A percentile compares a stretch with the other conserved stretches of the same genome.
Evolutionary conservation across 208 protist genomes (phyloP).

Genomic region (Leptomonas pyrrhocoris): DNA sequence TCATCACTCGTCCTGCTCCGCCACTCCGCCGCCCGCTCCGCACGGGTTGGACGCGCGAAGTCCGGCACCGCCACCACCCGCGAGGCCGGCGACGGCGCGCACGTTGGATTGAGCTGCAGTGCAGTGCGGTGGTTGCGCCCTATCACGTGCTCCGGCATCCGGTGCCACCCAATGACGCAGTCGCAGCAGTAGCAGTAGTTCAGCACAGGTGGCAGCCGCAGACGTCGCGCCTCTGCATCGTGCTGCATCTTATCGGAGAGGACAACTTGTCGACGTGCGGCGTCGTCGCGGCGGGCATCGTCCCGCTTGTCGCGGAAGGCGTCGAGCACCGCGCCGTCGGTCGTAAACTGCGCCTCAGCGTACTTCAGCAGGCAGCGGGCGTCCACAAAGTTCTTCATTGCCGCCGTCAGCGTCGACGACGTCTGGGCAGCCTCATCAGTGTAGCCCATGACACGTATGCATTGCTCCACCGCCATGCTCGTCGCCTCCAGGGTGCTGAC

Average conservation of each 20-base stretch:
- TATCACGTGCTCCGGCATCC: constrained; percentile 76
- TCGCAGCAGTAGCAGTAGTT: constrained; percentile 89
- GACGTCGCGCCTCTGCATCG: constrained; percentile 27
- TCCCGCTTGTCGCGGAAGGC: constrained; percentile 50
- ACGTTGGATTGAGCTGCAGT: constrained; percentile 38
- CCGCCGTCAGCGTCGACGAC: constrained; percentile 28
- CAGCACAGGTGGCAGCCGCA: constrained; percentile 67
- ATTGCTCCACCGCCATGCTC: constrained; percentile 78
- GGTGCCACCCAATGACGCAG: constrained; percentile 67
- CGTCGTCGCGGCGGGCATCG: constrained; percentile 36
- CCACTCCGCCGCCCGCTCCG: constrained; percentile 6
- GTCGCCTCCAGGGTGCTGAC: constrained; percentile 86
- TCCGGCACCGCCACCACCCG: constrained; percentile 25
- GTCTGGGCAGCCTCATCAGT: constrained; percentile 11
- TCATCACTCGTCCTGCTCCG: background rate
- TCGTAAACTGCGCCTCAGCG: constrained; percentile 50
- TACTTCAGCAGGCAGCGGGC: constrained; percentile 74
- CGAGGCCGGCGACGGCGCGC: constrained; percentile 40
- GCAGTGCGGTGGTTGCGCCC: constrained; percentile 48
- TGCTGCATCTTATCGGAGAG: constrained; percentile 28
- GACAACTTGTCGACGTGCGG: constrained; percentile 32
- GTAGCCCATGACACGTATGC: constrained; percentile 43
- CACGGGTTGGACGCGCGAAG: constrained; percentile 35
- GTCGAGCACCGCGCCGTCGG: constrained; percentile 31
- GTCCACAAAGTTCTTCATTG: constrained; percentile 84